Evolutionary conservation across 495 filamentous ascomycete species (phyloP), one percentile per base, ranked within the genome.

Genomic region (Talaromyces trachyspermus): DNA sequence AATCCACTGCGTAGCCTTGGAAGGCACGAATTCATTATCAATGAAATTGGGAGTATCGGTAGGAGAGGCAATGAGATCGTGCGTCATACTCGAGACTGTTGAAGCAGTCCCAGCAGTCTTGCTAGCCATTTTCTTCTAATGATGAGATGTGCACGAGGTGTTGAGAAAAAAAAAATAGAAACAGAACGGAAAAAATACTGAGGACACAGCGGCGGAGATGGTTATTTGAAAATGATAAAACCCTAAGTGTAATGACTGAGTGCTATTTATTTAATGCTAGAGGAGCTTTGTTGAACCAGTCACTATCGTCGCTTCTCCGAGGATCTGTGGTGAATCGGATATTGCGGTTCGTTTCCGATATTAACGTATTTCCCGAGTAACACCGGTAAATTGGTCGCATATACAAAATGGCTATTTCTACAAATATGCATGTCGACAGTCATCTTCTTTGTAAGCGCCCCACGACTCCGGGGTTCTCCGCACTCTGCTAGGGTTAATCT

Each of bases 1-100:
- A 62, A 96, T 92, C 84, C 85, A 96, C 49, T 79, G 69, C 7
- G 78, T 74, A n/a, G 92, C 72, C 57, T 78, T 71, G 29, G 89
- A 95, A 19, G 79, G 50, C 14, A 86, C 69, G 61, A 95, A 95
- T 62, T 89, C 64, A 61, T 43, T 27, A 26, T 43, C 40, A 17
- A 43, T 43, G 22, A 43, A 43, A 9, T 43, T 43, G 3, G 22
- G 22, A 25, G 6, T 43, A 12, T 43, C 23, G 14, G 17, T 27
- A 43, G 23, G 20, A 17, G 22, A n/a, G 20, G 12, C 1, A 17
- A 43, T 43, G 6, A 6, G 20, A 26, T 43, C 40, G 15, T 43
- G 40, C 4, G 22, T 43, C n/a, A 25, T 43, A 12, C 40, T 20
- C 10, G 40, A 26, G n/a, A 12, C 20, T 2, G 40, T 43, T 43